Conservation (phyloP, 1,284 basidiomycete genomes). For the Cutaneotrichosporon sp. region DNA sequence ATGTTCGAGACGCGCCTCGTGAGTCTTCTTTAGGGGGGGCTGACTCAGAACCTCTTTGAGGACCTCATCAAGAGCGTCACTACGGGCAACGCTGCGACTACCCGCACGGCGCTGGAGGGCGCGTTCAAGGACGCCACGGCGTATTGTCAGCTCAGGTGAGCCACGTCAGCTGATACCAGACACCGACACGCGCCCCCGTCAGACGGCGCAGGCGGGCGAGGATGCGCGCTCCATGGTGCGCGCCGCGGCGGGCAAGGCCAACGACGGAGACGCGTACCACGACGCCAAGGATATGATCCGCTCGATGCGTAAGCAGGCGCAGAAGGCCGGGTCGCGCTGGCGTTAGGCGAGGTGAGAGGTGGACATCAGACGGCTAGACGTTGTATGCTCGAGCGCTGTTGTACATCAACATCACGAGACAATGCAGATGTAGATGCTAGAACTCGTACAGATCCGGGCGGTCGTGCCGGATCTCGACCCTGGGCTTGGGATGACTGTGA, state of each 20-base stretch:
- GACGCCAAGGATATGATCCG: neutral
- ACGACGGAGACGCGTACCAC: neutral
- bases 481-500: constrained; percentile 12
- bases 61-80: neutral
- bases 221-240: neutral
- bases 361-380: no score
- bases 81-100: neutral
- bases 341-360: neutral
- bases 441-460: constrained; percentile 57
- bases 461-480: constrained; percentile 47
- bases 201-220: neutral
- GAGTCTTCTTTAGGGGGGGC: neutral
- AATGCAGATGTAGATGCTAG: constrained; percentile 24
- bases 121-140: neutral
- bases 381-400: neutral
- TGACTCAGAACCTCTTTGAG: neutral
- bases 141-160: constrained; percentile 1
- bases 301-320: neutral
- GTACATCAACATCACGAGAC: constrained; percentile 1
- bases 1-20: constrained; percentile 10
- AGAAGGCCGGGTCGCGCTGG: neutral
- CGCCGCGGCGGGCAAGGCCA: neutral
- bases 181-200: neutral
- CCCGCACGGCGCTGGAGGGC: neutral
- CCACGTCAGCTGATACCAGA: neutral